A percentile compares a stretch with the other conserved stretches of the same genome.
Evolutionary conservation across 208 protist species (phyloP).

Genomic region (Crithidia expoeki): DNA sequence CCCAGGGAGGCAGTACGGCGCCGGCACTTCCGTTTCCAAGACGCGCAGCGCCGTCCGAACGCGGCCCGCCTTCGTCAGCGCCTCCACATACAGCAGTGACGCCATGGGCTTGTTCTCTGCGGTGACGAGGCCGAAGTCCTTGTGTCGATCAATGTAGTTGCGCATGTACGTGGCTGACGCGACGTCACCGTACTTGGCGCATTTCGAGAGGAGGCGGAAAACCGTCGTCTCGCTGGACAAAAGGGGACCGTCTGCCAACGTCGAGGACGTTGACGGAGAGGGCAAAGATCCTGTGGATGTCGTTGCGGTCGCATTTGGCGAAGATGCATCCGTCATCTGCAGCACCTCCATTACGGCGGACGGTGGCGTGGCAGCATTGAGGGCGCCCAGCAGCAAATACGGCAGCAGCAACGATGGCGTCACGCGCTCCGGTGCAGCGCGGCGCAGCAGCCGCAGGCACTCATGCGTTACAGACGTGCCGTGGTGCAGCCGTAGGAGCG

Average conservation of each 20-base stretch:
- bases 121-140: conserved; percentile 37
- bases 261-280: not conserved
- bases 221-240: conserved; percentile 76
- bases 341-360: conserved; percentile 58
- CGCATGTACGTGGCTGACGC: conserved; percentile 47
- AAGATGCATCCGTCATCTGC: conserved; percentile 31
- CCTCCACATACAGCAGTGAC: conserved; percentile 61
- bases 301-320: not conserved
- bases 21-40: conserved; percentile 57
- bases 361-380: conserved; percentile 68
- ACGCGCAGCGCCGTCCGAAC: conserved; percentile 53
- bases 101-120: conserved; percentile 39
- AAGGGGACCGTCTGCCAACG: conserved; percentile 23
- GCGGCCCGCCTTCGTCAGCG: conserved; percentile 37
- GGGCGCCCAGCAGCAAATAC: conserved; percentile 72
- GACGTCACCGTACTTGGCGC: conserved; percentile 62
- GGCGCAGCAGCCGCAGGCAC: conserved; percentile 62
- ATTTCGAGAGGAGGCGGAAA: conserved; percentile 83
- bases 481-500: conserved; percentile 76
- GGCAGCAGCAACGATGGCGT: conserved; percentile 67
- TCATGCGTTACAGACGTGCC: conserved; percentile 64
- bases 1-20: conserved; percentile 35
- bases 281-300: not conserved
- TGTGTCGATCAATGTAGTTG: conserved; percentile 39
- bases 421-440: conserved; percentile 42